Evolutionary conservation across 148 eudicot genomes (phyloP), one percentile per base, ranked within the genome.

Genomic region (Vaccinium corymbosum): DNA sequence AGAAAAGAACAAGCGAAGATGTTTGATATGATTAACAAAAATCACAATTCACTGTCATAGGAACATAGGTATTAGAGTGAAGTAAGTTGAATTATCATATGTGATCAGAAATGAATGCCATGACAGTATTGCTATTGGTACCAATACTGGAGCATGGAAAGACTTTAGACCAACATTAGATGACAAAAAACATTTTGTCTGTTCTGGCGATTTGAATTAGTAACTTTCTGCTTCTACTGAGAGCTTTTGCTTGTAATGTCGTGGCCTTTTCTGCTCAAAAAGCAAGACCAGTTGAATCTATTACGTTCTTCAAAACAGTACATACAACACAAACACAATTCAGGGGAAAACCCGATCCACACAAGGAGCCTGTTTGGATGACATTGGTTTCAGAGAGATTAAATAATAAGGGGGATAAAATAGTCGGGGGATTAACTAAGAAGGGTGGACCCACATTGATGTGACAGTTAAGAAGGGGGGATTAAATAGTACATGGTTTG

Each of bases 1-100:
- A 27, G 73, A 68, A 68, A 68, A 3, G 29, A 27, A 68, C 29
- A 5, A 25, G 15, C 27, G 12, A 13, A 27, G 70, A 27, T 68
- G 73, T 12, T 68, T 27, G 38, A 68, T 66, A 27, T 75, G 80
- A 74, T 57, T 20, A 83, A 55, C 11, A 13, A 82, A 53, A 72
- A 13, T 19, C 50, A 59, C 13, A 17, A 22, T 64, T 38, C 46
- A 42, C 46, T 49, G 51, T 32, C 59, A 11, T 57, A 70, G 15
- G 48, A 32, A 17, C 83, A 9, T 20, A 79, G 50, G 7, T 32
- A 53, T 32, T 32, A 13, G 19, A 38, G 15, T 53, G 3, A 22
- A 3, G 72, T 66, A 25, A 22, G 35, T 66, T 11, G 72, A 14
- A 22, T 66, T 22, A 66, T 25, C 9, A 32, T 22, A 9, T 25